A percentile compares a stretch with the other conserved stretches of the same genome.
Evolutionary conservation across 2,329 filamentous ascomycete genomes (phyloP).

Genomic region (Talaromyces piceae): DNA sequence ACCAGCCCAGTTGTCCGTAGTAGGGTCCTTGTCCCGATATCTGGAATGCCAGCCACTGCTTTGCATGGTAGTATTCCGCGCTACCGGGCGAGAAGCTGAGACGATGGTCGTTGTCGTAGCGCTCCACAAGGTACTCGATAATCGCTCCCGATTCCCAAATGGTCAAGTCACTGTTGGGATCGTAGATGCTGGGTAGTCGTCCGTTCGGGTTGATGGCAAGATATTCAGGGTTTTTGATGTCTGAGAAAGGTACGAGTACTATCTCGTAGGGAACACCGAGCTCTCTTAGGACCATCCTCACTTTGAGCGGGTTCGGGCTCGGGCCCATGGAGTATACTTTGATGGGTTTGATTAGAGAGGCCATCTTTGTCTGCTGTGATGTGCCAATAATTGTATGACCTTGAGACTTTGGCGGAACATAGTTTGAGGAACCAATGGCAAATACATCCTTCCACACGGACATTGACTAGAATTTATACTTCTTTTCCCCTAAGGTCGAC

Average conservation of each 20-base stretch:
- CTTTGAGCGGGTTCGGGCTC: slow-evolving; percentile 14
- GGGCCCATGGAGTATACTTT: slow-evolving; percentile 1
- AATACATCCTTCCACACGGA: neutral
- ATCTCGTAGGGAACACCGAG: slow-evolving; percentile 19
- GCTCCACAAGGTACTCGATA: slow-evolving; percentile 7
- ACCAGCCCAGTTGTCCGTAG: slow-evolving; percentile 10
- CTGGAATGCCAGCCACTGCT: slow-evolving; percentile 6
- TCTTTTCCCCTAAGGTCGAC: neutral
- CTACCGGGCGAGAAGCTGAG: slow-evolving; percentile 11
- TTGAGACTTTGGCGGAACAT: neutral
- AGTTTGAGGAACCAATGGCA: neutral
- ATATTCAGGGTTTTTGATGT: slow-evolving; percentile 13
- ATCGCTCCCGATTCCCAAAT: slow-evolving; percentile 10
- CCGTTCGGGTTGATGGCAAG: slow-evolving; percentile 11
- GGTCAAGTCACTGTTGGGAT: slow-evolving; percentile 8
- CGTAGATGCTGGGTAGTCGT: slow-evolving; percentile 5
- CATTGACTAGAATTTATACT: neutral
- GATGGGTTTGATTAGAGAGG: neutral
- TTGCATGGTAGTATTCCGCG: slow-evolving; percentile 3
- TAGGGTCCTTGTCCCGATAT: slow-evolving; percentile 6
- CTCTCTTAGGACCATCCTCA: slow-evolving; percentile 20
- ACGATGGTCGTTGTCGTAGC: slow-evolving; percentile 17
- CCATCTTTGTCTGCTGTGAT: neutral
- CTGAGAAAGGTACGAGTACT: slow-evolving; percentile 12
- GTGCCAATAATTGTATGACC: neutral